Conservation (phyloP, 805 yeast species). For the Wickerhamiella musiphila region DNA sequence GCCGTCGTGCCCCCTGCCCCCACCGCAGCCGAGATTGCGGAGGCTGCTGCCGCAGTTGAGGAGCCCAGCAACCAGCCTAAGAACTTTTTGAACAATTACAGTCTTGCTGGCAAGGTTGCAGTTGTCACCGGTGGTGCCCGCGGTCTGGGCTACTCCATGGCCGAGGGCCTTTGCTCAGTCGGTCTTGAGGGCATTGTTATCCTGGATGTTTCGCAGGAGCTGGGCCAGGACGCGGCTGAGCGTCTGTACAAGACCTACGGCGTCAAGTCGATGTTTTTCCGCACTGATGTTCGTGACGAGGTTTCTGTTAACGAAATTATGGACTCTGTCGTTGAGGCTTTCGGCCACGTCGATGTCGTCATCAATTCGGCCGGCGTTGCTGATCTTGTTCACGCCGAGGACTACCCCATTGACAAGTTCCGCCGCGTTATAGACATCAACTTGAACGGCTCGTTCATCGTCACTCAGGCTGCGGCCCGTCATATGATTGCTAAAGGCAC, state of each 20-base stretch:
- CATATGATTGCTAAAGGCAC: slow-evolving; percentile 41
- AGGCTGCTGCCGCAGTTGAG: slow-evolving; percentile 21
- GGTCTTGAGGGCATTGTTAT: slow-evolving; percentile 37
- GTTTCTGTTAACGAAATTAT: slow-evolving; percentile 32
- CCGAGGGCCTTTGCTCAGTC: slow-evolving; percentile 40
- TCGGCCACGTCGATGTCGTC: slow-evolving; percentile 38
- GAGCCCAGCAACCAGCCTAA: slow-evolving; percentile 21
- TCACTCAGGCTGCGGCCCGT: slow-evolving; percentile 47
- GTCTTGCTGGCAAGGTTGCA: slow-evolving; percentile 47
- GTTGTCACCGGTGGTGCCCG: slow-evolving; percentile 54
- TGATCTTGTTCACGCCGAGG: slow-evolving; percentile 52
- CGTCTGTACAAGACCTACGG: slow-evolving; percentile 33
- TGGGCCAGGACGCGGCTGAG: slow-evolving; percentile 43
- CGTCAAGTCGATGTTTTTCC: slow-evolving; percentile 45
- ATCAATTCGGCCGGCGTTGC: slow-evolving; percentile 53
- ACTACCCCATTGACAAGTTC: slow-evolving; percentile 46
- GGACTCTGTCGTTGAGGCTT: slow-evolving; percentile 34
- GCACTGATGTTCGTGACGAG: slow-evolving; percentile 44
- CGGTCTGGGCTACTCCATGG: slow-evolving; percentile 43
- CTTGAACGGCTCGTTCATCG: slow-evolving; percentile 48
- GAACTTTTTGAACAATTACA: slow-evolving; percentile 26
- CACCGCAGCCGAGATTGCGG: slow-evolving; percentile 23
- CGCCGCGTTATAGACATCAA: slow-evolving; percentile 48
- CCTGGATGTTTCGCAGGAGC: slow-evolving; percentile 41
- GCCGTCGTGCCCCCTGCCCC: slow-evolving; percentile 27